phyloP scores from a whole-genome alignment of 805 yeast genomes.

The Candida boidinii region DNA sequence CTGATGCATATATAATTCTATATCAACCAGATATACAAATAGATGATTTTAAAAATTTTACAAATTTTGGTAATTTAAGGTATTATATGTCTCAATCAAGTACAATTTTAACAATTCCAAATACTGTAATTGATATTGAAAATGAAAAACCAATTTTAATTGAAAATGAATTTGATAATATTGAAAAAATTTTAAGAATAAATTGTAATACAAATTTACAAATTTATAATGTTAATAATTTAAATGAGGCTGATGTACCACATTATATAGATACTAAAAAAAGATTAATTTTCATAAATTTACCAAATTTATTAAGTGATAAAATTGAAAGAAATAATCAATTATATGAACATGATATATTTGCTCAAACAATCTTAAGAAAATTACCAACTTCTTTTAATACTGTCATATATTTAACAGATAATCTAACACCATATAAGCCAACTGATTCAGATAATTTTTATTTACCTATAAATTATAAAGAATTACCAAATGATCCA shows the following conservation, averaged over 20 bases:
- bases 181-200: conserved; percentile 32
- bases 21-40: conserved; percentile 43
- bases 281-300: conserved; percentile 52
- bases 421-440: conserved; percentile 14
- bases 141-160: conserved; percentile 20
- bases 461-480: conserved; percentile 12
- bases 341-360: conserved; percentile 19
- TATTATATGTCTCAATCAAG: conserved; percentile 49
- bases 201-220: conserved; percentile 53
- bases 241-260: conserved; percentile 36
- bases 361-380: conserved; percentile 47
- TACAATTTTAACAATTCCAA: conserved; percentile 51
- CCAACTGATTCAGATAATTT: conserved; percentile 5
- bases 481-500: conserved; percentile 25
- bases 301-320: conserved; percentile 37
- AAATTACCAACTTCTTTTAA: conserved; percentile 69
- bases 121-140: conserved; percentile 27
- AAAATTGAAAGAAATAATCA: conserved; percentile 28
- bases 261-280: conserved; percentile 54
- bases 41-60: conserved; percentile 35
- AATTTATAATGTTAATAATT: conserved; percentile 27
- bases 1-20: conserved; percentile 50
- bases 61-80: conserved; percentile 39
- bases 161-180: conserved; percentile 35
- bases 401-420: conserved; percentile 50